These are phyloP conservation scores for Globisporangium nagaii DNA, from an alignment of 352 stramenopile genomes.

Conservation along the genomic window DNA sequence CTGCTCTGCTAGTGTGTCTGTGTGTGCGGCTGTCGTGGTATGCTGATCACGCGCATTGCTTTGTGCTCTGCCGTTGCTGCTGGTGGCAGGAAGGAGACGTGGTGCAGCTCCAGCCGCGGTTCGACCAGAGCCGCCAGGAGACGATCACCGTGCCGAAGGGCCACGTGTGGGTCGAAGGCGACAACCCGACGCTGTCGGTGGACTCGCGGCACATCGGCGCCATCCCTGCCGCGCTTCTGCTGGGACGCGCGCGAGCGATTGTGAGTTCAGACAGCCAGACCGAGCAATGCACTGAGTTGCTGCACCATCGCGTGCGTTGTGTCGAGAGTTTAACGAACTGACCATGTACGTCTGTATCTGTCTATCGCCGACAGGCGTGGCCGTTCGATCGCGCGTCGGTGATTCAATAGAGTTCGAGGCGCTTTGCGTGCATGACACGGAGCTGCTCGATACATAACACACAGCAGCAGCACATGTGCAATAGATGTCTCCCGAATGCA, in stretches of 20 bases:
- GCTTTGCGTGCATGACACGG: no score
- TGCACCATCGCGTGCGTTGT: background rate
- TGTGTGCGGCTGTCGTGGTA: no score
- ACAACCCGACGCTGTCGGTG: slow-evolving; percentile 92
- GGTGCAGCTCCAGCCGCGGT: slow-evolving; percentile 70
- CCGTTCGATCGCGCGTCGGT: slow-evolving; percentile 11
- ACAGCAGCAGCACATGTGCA: no score
- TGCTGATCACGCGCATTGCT: background rate
- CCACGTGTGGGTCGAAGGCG: slow-evolving; percentile 96
- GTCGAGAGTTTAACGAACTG: background rate
- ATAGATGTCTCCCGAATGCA: no score
- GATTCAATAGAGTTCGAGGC: slow-evolving; percentile 28
- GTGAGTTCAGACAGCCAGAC: slow-evolving; percentile 53
- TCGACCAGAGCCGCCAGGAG: slow-evolving; percentile 44
- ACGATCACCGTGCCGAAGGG: slow-evolving; percentile 86
- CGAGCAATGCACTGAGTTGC: no score
- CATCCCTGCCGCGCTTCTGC: slow-evolving; percentile 84
- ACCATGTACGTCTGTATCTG: background rate
- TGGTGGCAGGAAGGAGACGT: slow-evolving; percentile 68
- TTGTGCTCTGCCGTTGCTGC: background rate
- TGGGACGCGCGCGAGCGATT: slow-evolving; percentile 63
- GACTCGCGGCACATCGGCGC: slow-evolving; percentile 94
- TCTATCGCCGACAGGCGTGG: slow-evolving; percentile 5
- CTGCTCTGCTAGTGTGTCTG: no score
- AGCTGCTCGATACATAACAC: no score